phyloP scores from a whole-genome alignment of 2,329 filamentous ascomycete species.

The Exutisphaerella laricina region DNA sequence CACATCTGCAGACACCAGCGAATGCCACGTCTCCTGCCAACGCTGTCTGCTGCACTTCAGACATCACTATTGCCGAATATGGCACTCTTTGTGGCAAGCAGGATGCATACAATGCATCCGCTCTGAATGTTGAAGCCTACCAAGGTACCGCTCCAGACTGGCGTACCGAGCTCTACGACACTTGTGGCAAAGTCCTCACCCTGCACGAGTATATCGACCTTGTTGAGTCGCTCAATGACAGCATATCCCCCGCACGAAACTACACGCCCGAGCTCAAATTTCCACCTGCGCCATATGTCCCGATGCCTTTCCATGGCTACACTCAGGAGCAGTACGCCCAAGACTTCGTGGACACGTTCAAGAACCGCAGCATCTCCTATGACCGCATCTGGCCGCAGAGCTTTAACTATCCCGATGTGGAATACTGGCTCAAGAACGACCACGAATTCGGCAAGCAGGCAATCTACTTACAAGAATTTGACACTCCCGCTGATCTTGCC shows the following conservation, averaged over 20 bases:
- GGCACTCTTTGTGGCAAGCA: conserved; percentile 9
- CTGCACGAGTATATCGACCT: conserved; percentile 10
- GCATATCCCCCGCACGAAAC: conserved; percentile 5
- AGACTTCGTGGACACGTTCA: conserved; percentile 9
- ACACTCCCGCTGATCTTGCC: conserved; percentile 6
- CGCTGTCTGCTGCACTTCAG: conserved; percentile 11
- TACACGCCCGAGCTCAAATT: conserved; percentile 9
- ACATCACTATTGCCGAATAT: conserved; percentile 11
- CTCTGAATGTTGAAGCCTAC: conserved; percentile 4
- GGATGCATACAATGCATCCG: conserved; percentile 12
- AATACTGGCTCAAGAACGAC: conserved; percentile 11
- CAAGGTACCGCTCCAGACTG: conserved; percentile 7
- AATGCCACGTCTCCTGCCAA: conserved; percentile 9
- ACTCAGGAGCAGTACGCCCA: conserved; percentile 11
- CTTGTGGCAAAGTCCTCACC: conserved; percentile 10
- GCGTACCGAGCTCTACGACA: conserved; percentile 12
- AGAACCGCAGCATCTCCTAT: conserved; percentile 6
- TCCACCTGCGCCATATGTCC: conserved; percentile 5
- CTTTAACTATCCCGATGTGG: conserved; percentile 6
- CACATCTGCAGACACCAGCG: conserved; percentile 5
- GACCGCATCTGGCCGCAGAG: conserved; percentile 9
- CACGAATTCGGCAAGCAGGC: conserved; percentile 11
- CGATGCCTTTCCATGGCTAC: conserved; percentile 11
- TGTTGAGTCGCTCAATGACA: conserved; percentile 2
- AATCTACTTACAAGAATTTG: conserved; percentile 9